phyloP scores from a whole-genome alignment of 345 rosid genomes.

The Acer yangbiense region DNA sequence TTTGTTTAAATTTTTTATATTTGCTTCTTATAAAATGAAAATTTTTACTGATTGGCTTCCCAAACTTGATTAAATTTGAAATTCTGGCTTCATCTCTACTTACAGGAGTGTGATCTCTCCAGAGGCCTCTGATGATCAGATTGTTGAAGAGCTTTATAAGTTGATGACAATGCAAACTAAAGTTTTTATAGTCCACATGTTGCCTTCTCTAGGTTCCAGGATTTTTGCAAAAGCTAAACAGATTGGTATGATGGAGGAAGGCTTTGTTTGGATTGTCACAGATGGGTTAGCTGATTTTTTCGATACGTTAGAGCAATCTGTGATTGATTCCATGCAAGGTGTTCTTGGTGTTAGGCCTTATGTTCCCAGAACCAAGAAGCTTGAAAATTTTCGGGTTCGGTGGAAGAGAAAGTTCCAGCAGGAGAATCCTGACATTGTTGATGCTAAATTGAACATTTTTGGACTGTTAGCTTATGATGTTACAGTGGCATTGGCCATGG shows the following conservation, averaged over 20 bases:
- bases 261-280: constrained; percentile 53
- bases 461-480: constrained; percentile 63
- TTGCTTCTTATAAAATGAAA: too few species aligned
- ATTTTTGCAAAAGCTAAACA: constrained; percentile 46
- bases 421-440: constrained; percentile 18
- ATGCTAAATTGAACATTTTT: constrained; percentile 30
- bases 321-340: constrained; percentile 45
- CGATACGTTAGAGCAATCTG: constrained; percentile 1
- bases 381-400: constrained; percentile 26
- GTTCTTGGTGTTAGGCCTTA: constrained; percentile 43
- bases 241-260: constrained; percentile 50
- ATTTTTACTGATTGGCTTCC: too few species aligned
- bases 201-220: constrained; percentile 32
- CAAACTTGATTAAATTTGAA: too few species aligned
- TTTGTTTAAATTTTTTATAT: too few species aligned
- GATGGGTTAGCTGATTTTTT: constrained; percentile 33
- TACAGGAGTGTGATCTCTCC: constrained; percentile 47
- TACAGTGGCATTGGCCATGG: constrained; percentile 44
- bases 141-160: constrained; percentile 50
- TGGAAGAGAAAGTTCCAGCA: constrained; percentile 35
- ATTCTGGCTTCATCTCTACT: background rate
- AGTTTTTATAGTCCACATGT: constrained; percentile 58
- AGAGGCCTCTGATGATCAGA: constrained; percentile 44
- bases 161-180: constrained; percentile 51
- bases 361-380: constrained; percentile 25